These are phyloP conservation scores for Symmetrospora coprosmae DNA, from an alignment of 768 basidiomycete species.

Conservation along the genomic window DNA sequence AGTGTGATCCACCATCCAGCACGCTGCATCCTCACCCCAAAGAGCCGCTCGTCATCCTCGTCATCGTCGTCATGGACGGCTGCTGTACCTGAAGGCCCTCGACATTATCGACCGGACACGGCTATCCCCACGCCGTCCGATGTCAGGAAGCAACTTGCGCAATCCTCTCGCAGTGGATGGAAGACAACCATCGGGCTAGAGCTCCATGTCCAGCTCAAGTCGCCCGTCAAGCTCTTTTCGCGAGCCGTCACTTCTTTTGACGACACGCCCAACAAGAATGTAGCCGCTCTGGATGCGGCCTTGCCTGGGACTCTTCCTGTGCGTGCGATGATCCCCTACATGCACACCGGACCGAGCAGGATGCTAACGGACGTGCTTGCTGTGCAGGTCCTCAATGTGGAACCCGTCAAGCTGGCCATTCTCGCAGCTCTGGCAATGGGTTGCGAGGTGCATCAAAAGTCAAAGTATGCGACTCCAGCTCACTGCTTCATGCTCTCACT, in stretches of 20 bases:
- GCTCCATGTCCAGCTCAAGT: slow-evolving; percentile 85
- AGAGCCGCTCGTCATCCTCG: too few species aligned
- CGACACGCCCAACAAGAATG: slow-evolving; percentile 55
- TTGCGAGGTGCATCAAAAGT: slow-evolving; percentile 39
- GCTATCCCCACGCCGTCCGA: too few species aligned
- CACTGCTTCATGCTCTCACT: slow-evolving; percentile 49
- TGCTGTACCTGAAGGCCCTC: too few species aligned
- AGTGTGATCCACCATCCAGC: too few species aligned
- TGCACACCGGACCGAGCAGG: slow-evolving; percentile 52
- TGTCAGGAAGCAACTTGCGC: not conserved
- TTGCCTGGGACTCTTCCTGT: slow-evolving; percentile 89
- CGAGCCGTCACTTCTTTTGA: slow-evolving; percentile 43
- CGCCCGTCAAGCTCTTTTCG: slow-evolving; percentile 78
- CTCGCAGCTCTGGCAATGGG: slow-evolving; percentile 64
- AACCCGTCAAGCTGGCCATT: slow-evolving; percentile 56
- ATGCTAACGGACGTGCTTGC: too few species aligned
- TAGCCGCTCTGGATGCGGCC: slow-evolving; percentile 69
- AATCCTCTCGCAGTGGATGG: slow-evolving; percentile 46
- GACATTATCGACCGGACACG: too few species aligned
- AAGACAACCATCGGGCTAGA: slow-evolving; percentile 83
- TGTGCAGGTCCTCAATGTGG: slow-evolving; percentile 31
- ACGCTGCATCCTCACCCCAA: too few species aligned
- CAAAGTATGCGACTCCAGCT: slow-evolving; percentile 24
- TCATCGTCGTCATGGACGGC: too few species aligned
- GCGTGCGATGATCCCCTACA: slow-evolving; percentile 33